phyloP scores from a whole-genome alignment of 805 yeast species.

The Schizosaccharomyces osmophilus region DNA sequence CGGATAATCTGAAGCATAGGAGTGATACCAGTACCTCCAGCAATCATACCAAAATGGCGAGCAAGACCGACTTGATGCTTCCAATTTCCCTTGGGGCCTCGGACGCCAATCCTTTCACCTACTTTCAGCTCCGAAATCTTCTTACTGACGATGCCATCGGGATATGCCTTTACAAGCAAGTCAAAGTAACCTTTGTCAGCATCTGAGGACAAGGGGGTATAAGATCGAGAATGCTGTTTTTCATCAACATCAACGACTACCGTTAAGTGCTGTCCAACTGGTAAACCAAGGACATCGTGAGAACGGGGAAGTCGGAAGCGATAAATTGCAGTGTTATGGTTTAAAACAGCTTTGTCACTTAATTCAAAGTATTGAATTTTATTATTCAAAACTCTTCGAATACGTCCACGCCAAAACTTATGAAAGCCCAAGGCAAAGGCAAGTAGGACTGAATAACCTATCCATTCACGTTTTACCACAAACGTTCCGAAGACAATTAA shows the following conservation, averaged over 20 bases:
- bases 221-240: slow-evolving; percentile 61
- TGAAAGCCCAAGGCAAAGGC: slow-evolving; percentile 10
- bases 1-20: slow-evolving; percentile 84
- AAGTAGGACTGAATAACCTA: slow-evolving; percentile 8
- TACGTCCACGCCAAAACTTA: slow-evolving; percentile 12
- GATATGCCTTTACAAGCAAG: slow-evolving; percentile 61
- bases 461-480: slow-evolving; percentile 11
- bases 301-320: slow-evolving; percentile 61
- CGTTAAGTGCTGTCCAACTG: slow-evolving; percentile 81
- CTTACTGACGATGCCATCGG: slow-evolving; percentile 61
- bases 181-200: slow-evolving; percentile 64
- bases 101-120: slow-evolving; percentile 55
- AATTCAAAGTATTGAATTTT: slow-evolving; percentile 58
- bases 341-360: slow-evolving; percentile 45
- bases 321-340: slow-evolving; percentile 58
- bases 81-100: slow-evolving; percentile 84
- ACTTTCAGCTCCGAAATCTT: slow-evolving; percentile 43
- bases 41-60: slow-evolving; percentile 59
- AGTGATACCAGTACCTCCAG: slow-evolving; percentile 91
- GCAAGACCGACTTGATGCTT: slow-evolving; percentile 61
- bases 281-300: slow-evolving; percentile 57
- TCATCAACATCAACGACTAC: slow-evolving; percentile 54
- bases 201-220: slow-evolving; percentile 60
- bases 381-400: slow-evolving; percentile 27
- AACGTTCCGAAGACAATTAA: slow-evolving; percentile 11